Evolutionary conservation across 2,329 filamentous ascomycete species (phyloP).

Genomic region (Pseudogymnoascus sp.): DNA sequence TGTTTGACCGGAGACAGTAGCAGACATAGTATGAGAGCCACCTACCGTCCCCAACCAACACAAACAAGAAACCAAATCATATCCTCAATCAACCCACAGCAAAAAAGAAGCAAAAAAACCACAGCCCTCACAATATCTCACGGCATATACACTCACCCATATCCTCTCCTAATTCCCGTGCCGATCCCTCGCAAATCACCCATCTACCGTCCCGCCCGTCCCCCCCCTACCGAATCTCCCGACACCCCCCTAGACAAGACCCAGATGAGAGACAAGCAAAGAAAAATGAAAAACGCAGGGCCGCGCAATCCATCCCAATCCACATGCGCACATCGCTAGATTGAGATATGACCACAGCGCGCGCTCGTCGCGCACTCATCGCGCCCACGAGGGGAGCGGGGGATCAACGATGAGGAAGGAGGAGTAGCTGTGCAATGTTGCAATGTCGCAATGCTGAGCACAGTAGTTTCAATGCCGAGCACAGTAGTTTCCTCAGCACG

Average conservation of each 20-base stretch:
- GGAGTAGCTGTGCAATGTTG: background rate
- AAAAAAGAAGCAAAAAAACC: background rate
- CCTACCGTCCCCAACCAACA: background rate
- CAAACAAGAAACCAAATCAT: background rate
- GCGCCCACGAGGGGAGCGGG: background rate
- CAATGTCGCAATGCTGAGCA: background rate
- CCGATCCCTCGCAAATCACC: background rate
- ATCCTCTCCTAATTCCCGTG: background rate
- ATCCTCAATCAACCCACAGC: background rate
- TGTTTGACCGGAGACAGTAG: background rate
- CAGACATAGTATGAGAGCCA: background rate
- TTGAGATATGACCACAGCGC: background rate
- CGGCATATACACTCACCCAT: background rate
- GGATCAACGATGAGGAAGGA: background rate
- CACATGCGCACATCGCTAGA: background rate
- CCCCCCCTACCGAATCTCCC: background rate
- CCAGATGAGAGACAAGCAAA: background rate
- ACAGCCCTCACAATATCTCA: background rate
- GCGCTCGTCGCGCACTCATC: background rate
- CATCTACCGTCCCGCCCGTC: background rate
- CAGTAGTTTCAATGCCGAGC: background rate
- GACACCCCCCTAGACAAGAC: background rate
- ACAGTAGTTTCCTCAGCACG: background rate
- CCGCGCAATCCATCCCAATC: background rate
- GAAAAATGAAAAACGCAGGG: background rate